A percentile compares a stretch with the other conserved stretches of the same genome.
Evolutionary conservation across 2,329 filamentous ascomycete genomes (phyloP).

Genomic region (Tolypocladium endophyticum): DNA sequence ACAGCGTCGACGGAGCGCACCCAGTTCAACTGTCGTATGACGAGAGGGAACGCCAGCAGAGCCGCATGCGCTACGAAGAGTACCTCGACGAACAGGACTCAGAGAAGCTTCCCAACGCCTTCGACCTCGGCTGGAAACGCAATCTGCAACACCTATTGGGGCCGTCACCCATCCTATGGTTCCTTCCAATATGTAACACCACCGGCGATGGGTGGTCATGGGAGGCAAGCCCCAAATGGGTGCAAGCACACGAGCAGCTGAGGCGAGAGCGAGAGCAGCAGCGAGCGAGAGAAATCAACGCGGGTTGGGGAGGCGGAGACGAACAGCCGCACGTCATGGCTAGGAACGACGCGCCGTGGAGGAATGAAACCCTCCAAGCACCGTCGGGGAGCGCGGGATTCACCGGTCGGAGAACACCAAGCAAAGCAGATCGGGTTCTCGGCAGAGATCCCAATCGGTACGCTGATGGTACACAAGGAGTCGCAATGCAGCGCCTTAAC

Average conservation of each 20-base stretch:
- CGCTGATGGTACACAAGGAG: slow-evolving; percentile 33
- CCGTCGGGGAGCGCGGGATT: slow-evolving; percentile 1
- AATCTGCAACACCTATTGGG: slow-evolving; percentile 82
- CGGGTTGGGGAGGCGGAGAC: slow-evolving; percentile 50
- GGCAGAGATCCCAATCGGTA: slow-evolving; percentile 47
- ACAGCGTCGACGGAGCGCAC: slow-evolving; percentile 17
- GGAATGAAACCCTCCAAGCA: background rate
- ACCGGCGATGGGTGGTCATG: slow-evolving; percentile 89
- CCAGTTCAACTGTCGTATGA: slow-evolving; percentile 41
- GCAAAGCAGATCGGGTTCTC: slow-evolving; percentile 48
- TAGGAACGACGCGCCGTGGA: background rate
- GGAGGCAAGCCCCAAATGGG: slow-evolving; percentile 76
- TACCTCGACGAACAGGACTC: slow-evolving; percentile 89
- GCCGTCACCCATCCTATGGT: slow-evolving; percentile 60
- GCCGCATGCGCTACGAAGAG: slow-evolving; percentile 46
- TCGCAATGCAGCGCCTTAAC: slow-evolving; percentile 37
- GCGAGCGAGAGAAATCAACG: slow-evolving; percentile 50
- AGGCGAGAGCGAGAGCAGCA: slow-evolving; percentile 47
- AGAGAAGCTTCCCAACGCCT: slow-evolving; percentile 81
- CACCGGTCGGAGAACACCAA: slow-evolving; percentile 27
- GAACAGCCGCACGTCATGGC: slow-evolving; percentile 4
- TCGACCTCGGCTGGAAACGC: slow-evolving; percentile 73
- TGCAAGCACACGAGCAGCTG: slow-evolving; percentile 58
- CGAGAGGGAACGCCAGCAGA: slow-evolving; percentile 44
- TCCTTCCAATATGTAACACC: slow-evolving; percentile 71